These are phyloP conservation scores for Ceratocystiopsis minuta DNA, from an alignment of 2,329 filamentous ascomycete species.

Conservation along the genomic window DNA sequence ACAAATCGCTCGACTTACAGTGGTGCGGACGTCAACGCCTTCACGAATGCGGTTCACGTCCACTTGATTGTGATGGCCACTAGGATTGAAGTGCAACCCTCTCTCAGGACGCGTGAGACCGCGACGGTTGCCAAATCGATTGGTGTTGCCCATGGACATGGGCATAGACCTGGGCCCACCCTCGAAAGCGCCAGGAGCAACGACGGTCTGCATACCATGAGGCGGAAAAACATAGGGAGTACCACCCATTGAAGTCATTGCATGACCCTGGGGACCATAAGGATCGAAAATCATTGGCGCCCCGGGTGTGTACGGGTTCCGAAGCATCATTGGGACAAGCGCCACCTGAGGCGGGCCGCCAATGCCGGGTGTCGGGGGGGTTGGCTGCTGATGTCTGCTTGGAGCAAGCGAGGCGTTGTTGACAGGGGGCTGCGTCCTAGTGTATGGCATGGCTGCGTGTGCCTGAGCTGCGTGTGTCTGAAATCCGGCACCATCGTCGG, in stretches of 20 bases:
- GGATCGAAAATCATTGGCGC: constrained; percentile 18
- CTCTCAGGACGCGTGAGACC: constrained; percentile 29
- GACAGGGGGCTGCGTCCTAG: constrained; percentile 1
- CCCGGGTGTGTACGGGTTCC: constrained; percentile 14
- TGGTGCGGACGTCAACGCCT: constrained; percentile 58
- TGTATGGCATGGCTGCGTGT: background rate
- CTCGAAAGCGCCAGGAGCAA: constrained; percentile 15
- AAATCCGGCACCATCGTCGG: constrained; percentile 1
- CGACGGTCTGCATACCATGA: background rate
- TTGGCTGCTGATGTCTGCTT: constrained; percentile 4
- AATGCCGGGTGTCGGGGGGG: constrained; percentile 8
- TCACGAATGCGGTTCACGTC: constrained; percentile 41
- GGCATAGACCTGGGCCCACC: constrained; percentile 23
- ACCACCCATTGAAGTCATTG: constrained; percentile 11
- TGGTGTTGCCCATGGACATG: constrained; percentile 17
- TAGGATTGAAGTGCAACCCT: constrained; percentile 27
- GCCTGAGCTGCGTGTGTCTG: background rate
- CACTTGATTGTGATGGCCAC: constrained; percentile 42
- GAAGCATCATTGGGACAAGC: constrained; percentile 20
- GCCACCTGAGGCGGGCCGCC: constrained; percentile 17
- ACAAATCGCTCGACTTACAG: constrained; percentile 41
- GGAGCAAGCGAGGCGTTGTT: background rate
- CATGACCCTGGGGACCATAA: constrained; percentile 13
- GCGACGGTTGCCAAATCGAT: constrained; percentile 24
- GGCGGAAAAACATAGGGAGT: constrained; percentile 5